Evolutionary conservation across 495 filamentous ascomycete species (phyloP).

Genomic region (Oidiodendron maius): DNA sequence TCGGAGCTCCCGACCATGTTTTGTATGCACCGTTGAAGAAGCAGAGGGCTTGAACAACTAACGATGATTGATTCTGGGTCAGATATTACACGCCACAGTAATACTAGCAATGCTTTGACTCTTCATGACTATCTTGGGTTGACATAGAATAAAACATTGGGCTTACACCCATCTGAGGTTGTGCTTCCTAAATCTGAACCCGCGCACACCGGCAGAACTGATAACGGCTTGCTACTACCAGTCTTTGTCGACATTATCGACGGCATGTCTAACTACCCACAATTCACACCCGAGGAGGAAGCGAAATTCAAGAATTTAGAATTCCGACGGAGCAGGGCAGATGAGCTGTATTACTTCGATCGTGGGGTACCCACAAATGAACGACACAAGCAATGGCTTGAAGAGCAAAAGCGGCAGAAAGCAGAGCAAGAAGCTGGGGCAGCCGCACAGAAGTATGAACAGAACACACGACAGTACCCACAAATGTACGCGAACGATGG

Average conservation of each 20-base stretch:
- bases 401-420: neutral
- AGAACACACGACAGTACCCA: neutral
- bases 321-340: neutral
- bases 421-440: neutral
- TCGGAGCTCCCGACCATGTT: neutral
- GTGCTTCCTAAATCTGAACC: neutral
- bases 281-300: neutral
- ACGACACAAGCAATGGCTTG: slow-evolving; percentile 1
- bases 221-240: neutral
- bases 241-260: neutral
- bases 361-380: neutral
- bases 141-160: neutral
- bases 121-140: neutral
- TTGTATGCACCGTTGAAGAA: neutral
- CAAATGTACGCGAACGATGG: neutral
- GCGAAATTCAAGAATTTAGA: neutral
- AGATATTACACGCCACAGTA: neutral
- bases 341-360: neutral
- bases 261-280: neutral
- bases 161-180: neutral
- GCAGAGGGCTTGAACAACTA: neutral
- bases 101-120: neutral
- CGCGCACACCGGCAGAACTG: neutral
- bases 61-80: neutral
- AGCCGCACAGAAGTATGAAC: neutral